Evolutionary conservation across 2,329 filamentous ascomycete species (phyloP), one percentile per base, ranked within the genome.

Genomic region (Rasamsonia emersonii): DNA sequence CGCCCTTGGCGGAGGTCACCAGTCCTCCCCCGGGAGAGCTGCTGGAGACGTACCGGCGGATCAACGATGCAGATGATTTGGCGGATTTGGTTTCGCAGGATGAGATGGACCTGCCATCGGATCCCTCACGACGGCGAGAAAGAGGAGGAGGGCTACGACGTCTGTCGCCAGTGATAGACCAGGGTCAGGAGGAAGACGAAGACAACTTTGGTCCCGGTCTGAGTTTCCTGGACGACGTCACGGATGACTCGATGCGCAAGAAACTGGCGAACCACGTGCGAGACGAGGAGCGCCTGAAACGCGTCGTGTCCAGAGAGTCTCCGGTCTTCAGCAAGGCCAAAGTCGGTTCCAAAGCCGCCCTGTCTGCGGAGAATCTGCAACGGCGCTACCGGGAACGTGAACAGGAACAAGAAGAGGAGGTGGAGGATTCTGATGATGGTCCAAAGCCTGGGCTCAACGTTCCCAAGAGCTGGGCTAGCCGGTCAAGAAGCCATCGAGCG

Each of bases 241-340:
- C 47, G 5, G 53, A 59, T 25, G 45, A 54, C 9, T 47, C 53
- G 11, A 42, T 55, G 4, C 57, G 52, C 28, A 56, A 50, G 18
- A 56, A 48, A 19, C 39, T 53, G 13, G 45, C 50, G 13, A 54
- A 62, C 19, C 55, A 57, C 32, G 46, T 52, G 16, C 44, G 50
- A 30, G 61, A 65, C 32, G 56, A 58, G 38, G 48, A 51, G 39
- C 56, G 61, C 19, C 44, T 65, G 17, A 50, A 49, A 41, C 53
- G 54, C 15, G 60, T 53, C 13, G 61, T 58, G 5, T 44, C 51
- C 18, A 57, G 47, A 39, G 52, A 51, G 15, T 58, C 57, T 2
- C 59, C 61, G 2, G 51, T 63, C 14, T 54, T 65, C 37, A 56
- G 60, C 30, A 61, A 52, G 40, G 57, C 54, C 17, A 55, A 49